Evolutionary conservation across 179 eudicot genomes (phyloP).

Genomic region (Beta corolliflora): DNA sequence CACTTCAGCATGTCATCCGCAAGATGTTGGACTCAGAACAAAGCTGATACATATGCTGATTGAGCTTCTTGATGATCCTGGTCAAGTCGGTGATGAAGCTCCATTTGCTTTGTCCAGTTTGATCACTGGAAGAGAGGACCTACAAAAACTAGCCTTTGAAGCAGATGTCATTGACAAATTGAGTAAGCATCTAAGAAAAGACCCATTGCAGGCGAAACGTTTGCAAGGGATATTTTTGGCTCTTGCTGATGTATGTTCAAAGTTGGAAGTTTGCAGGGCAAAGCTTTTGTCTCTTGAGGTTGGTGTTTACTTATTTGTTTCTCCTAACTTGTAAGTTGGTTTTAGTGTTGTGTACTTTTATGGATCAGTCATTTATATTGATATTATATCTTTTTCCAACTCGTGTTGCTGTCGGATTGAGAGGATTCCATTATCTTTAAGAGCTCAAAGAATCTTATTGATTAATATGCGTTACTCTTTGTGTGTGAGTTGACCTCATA

Average conservation of each 20-base stretch:
- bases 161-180: slow-evolving; percentile 65
- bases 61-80: slow-evolving; percentile 92
- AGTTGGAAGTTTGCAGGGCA: slow-evolving; percentile 86
- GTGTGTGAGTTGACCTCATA: background rate
- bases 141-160: slow-evolving; percentile 83
- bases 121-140: slow-evolving; percentile 63
- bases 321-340: background rate
- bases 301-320: slow-evolving; percentile 33
- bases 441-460: background rate
- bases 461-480: background rate
- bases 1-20: slow-evolving; percentile 55
- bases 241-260: slow-evolving; percentile 79
- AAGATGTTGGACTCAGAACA: slow-evolving; percentile 58
- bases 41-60: slow-evolving; percentile 61
- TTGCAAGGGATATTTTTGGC: slow-evolving; percentile 73
- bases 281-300: slow-evolving; percentile 75
- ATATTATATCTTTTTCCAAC: background rate
- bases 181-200: slow-evolving; percentile 54
- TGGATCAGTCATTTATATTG: slow-evolving; percentile 7
- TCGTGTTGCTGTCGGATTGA: background rate
- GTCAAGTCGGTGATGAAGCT: slow-evolving; percentile 98
- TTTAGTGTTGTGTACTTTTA: slow-evolving; percentile 8
- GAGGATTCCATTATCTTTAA: background rate
- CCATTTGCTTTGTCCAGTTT: slow-evolving; percentile 78
- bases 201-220: slow-evolving; percentile 59